Base-by-base conservation (phyloP, 495 filamentous ascomycete species). In the Penicillium canescens region DNA sequence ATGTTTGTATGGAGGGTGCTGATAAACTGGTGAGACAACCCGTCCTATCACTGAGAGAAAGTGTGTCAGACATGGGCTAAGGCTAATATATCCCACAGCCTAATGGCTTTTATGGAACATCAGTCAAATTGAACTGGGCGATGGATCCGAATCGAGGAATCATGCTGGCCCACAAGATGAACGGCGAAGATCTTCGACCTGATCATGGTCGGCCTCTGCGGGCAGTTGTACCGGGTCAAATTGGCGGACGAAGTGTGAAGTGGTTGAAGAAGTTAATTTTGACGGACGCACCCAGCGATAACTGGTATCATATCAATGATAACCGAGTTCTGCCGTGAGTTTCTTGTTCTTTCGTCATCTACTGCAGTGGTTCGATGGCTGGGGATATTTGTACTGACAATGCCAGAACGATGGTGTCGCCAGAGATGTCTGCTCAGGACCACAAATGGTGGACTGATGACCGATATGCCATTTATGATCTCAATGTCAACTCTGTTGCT, bases 271-370 rank as follows among this genome's bases (percentile, higher is more conserved):
- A 79, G 38, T 79, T 98, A 45, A 88, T 92, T 28, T 61, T 97
- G 42, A 94, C 91, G 0, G 80, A 83, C 6, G 68, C 70, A 4
- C 93, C 93, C 0, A 96, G 91, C 62, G 88, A 93, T 45, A 96
- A 96, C 59, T 96, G 92, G 92, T 98, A 97, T 59, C 93, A 98
- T 67, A 90, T 95, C 49, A 90, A 95, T 62, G 93, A 98, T 63
- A 98, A 98, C 58, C 76, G 93, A 41, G 92, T 97, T 8, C 70
- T 98, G 42, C 93, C 93, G 75, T 78, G 42, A 56, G 75, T 39
- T 34, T 46, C 46, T n/a, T 24, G 11, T n/a, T 26, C 1, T 21
- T 16, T 4, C 0, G 5, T 41, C n/a, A 9, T 8, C 21, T 0
- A 11, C 42, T 43, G 34, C 6, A 35, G 23, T 34, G 46, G 16